These are phyloP conservation scores for Rhodamnia argentea DNA, from an alignment of 345 rosid species.

Conservation along the genomic window DNA sequence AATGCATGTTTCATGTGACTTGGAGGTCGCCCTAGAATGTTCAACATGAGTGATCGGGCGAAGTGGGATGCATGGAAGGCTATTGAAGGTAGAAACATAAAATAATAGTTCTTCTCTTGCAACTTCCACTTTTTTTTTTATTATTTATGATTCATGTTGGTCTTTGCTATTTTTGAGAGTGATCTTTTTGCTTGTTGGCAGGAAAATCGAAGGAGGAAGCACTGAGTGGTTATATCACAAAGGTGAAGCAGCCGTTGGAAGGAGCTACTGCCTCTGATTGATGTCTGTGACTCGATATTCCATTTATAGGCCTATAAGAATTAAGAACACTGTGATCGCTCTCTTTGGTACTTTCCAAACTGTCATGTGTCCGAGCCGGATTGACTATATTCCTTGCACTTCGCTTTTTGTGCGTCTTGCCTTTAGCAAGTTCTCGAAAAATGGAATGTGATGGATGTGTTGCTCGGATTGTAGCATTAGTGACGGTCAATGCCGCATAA, in stretches of 20 bases:
- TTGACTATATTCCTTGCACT: neutral
- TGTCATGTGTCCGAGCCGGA: neutral
- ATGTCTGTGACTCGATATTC: neutral
- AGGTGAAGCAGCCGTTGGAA: constrained; percentile 14
- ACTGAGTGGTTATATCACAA: constrained; percentile 10
- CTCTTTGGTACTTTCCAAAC: neutral
- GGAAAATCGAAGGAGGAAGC: constrained; percentile 13
- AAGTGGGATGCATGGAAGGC: constrained; percentile 99
- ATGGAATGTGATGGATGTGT: neutral
- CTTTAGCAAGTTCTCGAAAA: neutral
- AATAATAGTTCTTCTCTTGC: neutral
- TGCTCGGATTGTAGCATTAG: neutral
- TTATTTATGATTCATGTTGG: too few relatives aligned
- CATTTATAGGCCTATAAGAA: neutral
- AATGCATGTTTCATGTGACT: neutral
- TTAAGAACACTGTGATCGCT: neutral
- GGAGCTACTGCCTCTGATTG: constrained; percentile 1
- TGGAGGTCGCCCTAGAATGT: too few relatives aligned
- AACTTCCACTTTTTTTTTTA: neutral
- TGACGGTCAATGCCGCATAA: neutral
- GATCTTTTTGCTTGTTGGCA: neutral
- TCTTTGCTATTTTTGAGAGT: neutral
- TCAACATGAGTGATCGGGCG: constrained; percentile 62
- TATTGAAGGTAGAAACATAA: constrained; percentile 50
- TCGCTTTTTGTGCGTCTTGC: neutral